These are phyloP conservation scores for Plasmopara muralis DNA, from an alignment of 352 stramenopile species.

Conservation along the genomic window DNA sequence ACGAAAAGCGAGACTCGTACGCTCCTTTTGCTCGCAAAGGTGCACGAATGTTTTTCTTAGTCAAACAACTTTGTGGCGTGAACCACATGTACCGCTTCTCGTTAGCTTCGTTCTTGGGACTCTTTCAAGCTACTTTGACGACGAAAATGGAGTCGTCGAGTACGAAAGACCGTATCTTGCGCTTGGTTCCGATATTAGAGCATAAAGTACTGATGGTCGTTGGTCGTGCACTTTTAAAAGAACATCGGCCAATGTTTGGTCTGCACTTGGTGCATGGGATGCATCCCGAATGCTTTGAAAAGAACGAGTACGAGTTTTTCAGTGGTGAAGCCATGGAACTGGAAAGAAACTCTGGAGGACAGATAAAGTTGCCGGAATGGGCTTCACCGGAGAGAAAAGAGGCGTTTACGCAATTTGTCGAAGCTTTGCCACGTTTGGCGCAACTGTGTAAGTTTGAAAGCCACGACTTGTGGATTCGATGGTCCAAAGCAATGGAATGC, in stretches of 20 bases:
- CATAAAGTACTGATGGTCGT: conserved; percentile 89
- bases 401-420: conserved; percentile 68
- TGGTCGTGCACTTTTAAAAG: conserved; percentile 90
- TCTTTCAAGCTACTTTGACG: conserved; percentile 82
- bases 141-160: conserved; percentile 75
- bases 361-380: conserved; percentile 54
- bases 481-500: conserved; percentile 84
- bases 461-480: conserved; percentile 83
- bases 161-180: conserved; percentile 74
- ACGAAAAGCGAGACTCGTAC: conserved; percentile 91
- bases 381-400: conserved; percentile 81
- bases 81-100: conserved; percentile 97
- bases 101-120: conserved; percentile 79
- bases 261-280: conserved; percentile 92
- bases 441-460: conserved; percentile 81
- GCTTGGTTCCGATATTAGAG: conserved; percentile 84
- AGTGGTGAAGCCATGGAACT: conserved; percentile 69
- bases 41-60: conserved; percentile 90
- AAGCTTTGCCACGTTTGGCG: conserved; percentile 62
- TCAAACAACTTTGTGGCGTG: conserved; percentile 83
- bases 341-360: conserved; percentile 17
- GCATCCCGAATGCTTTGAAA: conserved; percentile 89
- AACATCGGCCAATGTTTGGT: conserved; percentile 90
- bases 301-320: conserved; percentile 91
- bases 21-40: conserved; percentile 84